These are phyloP conservation scores for Colletotrichum sp. DNA, from an alignment of 2,329 filamentous ascomycete genomes.

Conservation along the genomic window DNA sequence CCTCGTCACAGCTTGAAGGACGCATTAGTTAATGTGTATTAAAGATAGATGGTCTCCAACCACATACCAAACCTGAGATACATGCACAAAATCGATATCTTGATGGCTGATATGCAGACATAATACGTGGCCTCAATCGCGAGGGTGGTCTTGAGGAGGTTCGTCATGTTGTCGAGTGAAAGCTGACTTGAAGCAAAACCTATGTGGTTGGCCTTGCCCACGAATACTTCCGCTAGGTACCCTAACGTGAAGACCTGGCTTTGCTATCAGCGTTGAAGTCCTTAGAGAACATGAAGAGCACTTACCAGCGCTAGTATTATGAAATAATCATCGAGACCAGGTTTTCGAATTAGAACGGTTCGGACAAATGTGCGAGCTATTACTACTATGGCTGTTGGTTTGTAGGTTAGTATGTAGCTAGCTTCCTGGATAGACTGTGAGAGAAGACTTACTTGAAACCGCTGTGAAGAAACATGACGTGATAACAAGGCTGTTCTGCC, in stretches of 20 bases:
- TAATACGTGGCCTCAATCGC: conserved; percentile 47
- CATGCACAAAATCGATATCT: conserved; percentile 48
- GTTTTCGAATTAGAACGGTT: conserved; percentile 20
- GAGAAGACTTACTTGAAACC: conserved; percentile 16
- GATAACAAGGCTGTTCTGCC: conserved; percentile 24
- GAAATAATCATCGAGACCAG: conserved; percentile 23
- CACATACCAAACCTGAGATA: conserved; percentile 48
- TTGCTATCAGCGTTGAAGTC: not conserved
- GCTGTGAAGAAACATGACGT: conserved; percentile 18
- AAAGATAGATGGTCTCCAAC: too few relatives aligned
- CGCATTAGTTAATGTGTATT: not conserved
- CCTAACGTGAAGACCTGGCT: conserved; percentile 4
- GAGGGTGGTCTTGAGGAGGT: conserved; percentile 31
- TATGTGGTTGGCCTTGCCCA: conserved; percentile 23
- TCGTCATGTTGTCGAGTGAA: conserved; percentile 22
- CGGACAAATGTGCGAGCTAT: conserved; percentile 18
- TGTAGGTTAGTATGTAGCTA: not conserved
- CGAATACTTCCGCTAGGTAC: conserved; percentile 23
- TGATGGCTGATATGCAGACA: conserved; percentile 40
- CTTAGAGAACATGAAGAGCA: not conserved
- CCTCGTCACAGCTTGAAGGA: conserved; percentile 17
- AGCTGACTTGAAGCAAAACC: conserved; percentile 21
- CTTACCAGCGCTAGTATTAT: conserved; percentile 22
- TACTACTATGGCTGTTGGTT: conserved; percentile 16
- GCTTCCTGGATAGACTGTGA: not conserved